These are phyloP conservation scores for Pachysolen tannophilus DNA, from an alignment of 805 yeast genomes.

Conservation along the genomic window DNA sequence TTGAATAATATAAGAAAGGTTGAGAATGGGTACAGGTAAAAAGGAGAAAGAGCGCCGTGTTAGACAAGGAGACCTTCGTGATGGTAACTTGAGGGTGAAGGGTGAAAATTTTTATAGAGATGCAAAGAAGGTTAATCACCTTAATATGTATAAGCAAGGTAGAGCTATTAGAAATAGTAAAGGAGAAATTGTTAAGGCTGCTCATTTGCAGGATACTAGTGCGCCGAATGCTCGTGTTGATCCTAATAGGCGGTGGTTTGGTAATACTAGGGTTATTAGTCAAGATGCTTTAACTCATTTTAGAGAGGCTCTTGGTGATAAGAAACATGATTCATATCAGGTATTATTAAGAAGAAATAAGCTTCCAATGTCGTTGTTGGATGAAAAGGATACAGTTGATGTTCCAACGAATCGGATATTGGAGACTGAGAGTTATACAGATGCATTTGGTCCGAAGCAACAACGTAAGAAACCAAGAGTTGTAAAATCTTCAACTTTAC, in stretches of 20 bases:
- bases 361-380: constrained; percentile 89
- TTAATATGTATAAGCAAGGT: constrained; percentile 91
- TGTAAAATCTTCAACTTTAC: constrained; percentile 63
- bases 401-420: constrained; percentile 74
- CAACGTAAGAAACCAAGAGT: constrained; percentile 87
- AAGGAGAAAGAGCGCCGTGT: constrained; percentile 84
- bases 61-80: constrained; percentile 74
- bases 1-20: neutral
- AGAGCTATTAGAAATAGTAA: constrained; percentile 77
- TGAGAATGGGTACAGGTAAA: constrained; percentile 82
- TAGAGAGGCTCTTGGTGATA: constrained; percentile 88
- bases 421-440: constrained; percentile 78
- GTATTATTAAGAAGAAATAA: constrained; percentile 83
- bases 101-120: constrained; percentile 96
- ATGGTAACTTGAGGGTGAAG: constrained; percentile 87
- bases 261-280: constrained; percentile 93
- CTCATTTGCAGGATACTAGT: constrained; percentile 79
- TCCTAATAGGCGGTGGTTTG: constrained; percentile 97
- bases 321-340: constrained; percentile 73
- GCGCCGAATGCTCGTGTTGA: constrained; percentile 89
- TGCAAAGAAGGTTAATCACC: constrained; percentile 83
- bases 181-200: constrained; percentile 84
- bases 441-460: constrained; percentile 90
- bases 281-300: constrained; percentile 94
- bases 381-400: constrained; percentile 72